A percentile compares a stretch with the other conserved stretches of the same genome.
These are phyloP conservation scores for Epipyxis sp. DNA, from an alignment of 108 stramenopile species.

Conservation along the genomic window DNA sequence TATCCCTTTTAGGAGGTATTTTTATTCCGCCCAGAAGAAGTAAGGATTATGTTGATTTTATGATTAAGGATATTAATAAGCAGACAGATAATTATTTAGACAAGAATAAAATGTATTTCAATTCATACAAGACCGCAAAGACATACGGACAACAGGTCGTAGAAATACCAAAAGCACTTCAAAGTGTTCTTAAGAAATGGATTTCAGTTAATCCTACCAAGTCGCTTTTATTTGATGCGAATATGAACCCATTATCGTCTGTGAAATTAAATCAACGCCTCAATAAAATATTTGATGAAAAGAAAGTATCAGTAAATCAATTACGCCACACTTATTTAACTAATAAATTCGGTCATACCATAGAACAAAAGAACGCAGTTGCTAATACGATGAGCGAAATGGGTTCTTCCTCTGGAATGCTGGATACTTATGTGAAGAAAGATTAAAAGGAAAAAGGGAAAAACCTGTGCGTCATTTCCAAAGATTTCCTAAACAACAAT, in stretches of 20 bases:
- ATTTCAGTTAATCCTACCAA: neutral
- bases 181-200: neutral
- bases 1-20: neutral
- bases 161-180: neutral
- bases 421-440: neutral
- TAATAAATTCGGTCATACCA: neutral
- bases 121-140: neutral
- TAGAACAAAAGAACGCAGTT: neutral
- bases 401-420: neutral
- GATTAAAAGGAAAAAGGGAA: too few relatives aligned
- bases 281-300: neutral
- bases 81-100: neutral
- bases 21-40: neutral
- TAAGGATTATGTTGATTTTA: neutral
- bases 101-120: neutral
- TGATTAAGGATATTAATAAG: neutral
- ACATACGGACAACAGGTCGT: neutral
- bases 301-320: neutral
- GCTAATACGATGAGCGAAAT: neutral
- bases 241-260: neutral
- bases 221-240: neutral
- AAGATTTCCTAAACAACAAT: too few relatives aligned
- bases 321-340: neutral
- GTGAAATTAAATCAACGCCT: neutral
- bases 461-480: too few relatives aligned